These are phyloP conservation scores for Torulaspora globosa DNA, from an alignment of 1,139 yeast genomes.

Conservation along the genomic window DNA sequence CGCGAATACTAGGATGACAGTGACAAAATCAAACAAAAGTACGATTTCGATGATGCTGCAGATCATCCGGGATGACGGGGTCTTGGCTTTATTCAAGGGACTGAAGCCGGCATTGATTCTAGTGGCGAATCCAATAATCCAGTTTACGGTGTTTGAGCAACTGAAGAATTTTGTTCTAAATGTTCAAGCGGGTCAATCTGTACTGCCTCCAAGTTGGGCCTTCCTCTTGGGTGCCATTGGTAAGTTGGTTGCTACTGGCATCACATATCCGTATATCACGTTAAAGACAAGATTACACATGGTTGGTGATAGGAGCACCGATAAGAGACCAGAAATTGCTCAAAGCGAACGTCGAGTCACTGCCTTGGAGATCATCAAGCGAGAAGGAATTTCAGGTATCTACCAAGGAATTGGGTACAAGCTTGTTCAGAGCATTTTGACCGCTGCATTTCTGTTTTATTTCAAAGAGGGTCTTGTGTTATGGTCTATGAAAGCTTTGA, in stretches of 20 bases:
- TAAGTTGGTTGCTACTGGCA: conserved; percentile 77
- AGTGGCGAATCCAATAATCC: conserved; percentile 85
- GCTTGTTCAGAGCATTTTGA: conserved; percentile 73
- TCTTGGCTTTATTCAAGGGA: conserved; percentile 72
- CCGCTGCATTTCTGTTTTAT: conserved; percentile 87
- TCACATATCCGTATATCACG: conserved; percentile 89
- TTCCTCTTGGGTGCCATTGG: conserved; percentile 87
- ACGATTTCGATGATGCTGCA: conserved; percentile 55
- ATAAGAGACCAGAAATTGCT: conserved; percentile 20
- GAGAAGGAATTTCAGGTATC: conserved; percentile 69
- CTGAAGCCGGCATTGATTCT: conserved; percentile 81
- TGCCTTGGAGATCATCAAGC: conserved; percentile 48
- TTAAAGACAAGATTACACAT: conserved; percentile 85
- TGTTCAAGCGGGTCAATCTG: conserved; percentile 44
- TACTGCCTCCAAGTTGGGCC: conserved; percentile 54
- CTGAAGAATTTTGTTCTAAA: conserved; percentile 57
- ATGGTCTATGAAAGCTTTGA: conserved; percentile 21
- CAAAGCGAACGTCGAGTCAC: conserved; percentile 21
- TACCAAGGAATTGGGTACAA: conserved; percentile 80
- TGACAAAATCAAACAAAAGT: conserved; percentile 40
- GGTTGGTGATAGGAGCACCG: conserved; percentile 41
- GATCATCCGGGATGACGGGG: conserved; percentile 68
- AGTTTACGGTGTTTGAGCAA: conserved; percentile 89
- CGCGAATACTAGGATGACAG: conserved; percentile 84
- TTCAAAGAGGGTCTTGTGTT: conserved; percentile 78